Conservation (phyloP, 2,329 filamentous ascomycete genomes). For the Fusarium nelsonii region DNA sequence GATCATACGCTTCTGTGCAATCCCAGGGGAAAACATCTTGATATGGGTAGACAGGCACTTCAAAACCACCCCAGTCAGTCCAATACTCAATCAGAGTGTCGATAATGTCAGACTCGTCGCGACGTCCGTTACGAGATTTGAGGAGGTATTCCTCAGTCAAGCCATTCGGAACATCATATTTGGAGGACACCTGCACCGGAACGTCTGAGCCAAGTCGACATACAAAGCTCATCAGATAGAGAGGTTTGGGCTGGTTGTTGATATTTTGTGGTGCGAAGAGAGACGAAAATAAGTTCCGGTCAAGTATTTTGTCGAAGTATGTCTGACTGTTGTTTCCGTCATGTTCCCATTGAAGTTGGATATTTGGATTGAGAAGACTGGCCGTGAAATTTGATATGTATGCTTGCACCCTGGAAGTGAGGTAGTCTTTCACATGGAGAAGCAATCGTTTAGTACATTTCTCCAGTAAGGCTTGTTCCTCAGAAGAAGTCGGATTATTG, state of each 20-base stretch:
- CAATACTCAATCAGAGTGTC: conserved; percentile 59
- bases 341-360: conserved; percentile 49
- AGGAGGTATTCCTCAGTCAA: conserved; percentile 58
- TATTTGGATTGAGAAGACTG: conserved; percentile 46
- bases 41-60: conserved; percentile 53
- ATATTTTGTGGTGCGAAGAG: conserved; percentile 42
- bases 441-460: conserved; percentile 24
- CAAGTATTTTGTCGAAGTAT: conserved; percentile 54
- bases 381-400: conserved; percentile 50
- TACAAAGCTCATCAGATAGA: conserved; percentile 57
- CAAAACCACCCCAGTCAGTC: conserved; percentile 58
- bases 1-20: conserved; percentile 58
- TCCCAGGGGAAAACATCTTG: conserved; percentile 61
- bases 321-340: conserved; percentile 53
- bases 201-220: conserved; percentile 47
- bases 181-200: conserved; percentile 44
- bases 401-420: conserved; percentile 41
- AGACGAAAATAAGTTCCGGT: conserved; percentile 46
- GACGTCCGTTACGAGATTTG: conserved; percentile 53
- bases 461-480: conserved; percentile 28
- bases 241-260: not conserved
- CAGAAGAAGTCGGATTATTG: conserved; percentile 16
- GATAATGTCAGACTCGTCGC: conserved; percentile 57
- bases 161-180: conserved; percentile 54
- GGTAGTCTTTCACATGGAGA: conserved; percentile 41